A percentile compares a stretch with the other conserved stretches of the same genome.
Evolutionary conservation across 768 basidiomycete species (phyloP).

Genomic region (Amanita rimosa): DNA sequence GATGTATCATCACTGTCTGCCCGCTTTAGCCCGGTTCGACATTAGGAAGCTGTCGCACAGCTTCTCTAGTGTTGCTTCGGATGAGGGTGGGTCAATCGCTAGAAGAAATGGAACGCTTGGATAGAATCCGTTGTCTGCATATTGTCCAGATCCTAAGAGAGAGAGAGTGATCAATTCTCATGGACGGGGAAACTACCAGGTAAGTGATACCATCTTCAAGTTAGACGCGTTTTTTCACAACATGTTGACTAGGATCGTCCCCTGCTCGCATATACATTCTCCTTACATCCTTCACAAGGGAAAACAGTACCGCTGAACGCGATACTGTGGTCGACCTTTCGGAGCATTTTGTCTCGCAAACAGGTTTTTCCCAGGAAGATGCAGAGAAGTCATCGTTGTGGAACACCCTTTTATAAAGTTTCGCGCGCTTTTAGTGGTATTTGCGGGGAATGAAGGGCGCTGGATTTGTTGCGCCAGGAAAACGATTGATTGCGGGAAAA

Average conservation of each 20-base stretch:
- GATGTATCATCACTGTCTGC: conserved; percentile 75
- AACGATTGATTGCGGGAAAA: too few relatives aligned
- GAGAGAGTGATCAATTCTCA: conserved; percentile 69
- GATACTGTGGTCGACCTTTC: conserved; percentile 40
- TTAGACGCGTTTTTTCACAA: neutral
- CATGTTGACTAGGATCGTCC: conserved; percentile 33
- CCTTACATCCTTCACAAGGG: conserved; percentile 46
- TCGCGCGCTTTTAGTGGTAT: too few relatives aligned
- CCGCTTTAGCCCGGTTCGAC: conserved; percentile 70
- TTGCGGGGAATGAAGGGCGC: too few relatives aligned
- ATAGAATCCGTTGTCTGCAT: conserved; percentile 62
- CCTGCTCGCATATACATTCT: conserved; percentile 68
- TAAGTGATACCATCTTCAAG: neutral
- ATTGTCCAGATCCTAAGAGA: conserved; percentile 60
- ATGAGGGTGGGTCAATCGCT: conserved; percentile 5
- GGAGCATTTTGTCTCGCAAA: conserved; percentile 50
- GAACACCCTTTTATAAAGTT: too few relatives aligned
- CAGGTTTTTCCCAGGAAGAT: conserved; percentile 75
- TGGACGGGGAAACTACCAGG: conserved; percentile 55
- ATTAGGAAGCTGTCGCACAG: conserved; percentile 64
- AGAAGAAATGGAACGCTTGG: conserved; percentile 20
- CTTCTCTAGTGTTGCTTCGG: conserved; percentile 15
- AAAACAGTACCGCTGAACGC: conserved; percentile 39
- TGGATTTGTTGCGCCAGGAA: too few relatives aligned
- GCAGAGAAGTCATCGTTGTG: conserved; percentile 61